Percentiles rank a stretch among this genome's conserved stretches.
These are phyloP conservation scores for Dactylorhiza incarnata DNA, from an alignment of 106 monocot genomes.

Conservation along the genomic window DNA sequence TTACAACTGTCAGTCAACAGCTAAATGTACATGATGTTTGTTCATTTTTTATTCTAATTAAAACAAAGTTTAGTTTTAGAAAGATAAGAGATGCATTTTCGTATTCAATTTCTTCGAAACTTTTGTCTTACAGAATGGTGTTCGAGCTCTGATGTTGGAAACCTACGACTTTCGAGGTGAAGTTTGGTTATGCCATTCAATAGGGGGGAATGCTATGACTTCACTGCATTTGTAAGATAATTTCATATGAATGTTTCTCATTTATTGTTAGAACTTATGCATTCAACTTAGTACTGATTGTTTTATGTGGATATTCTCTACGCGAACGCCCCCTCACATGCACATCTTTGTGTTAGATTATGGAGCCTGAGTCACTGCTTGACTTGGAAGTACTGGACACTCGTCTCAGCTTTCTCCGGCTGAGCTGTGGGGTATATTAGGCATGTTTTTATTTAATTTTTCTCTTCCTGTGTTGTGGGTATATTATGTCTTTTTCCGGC, in stretches of 20 bases:
- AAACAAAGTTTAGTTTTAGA: not conserved
- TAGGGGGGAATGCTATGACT: constrained; percentile 52
- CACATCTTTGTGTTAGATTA: too few relatives aligned
- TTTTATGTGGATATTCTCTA: too few relatives aligned
- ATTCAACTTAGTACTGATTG: too few relatives aligned
- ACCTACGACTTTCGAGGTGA: constrained; percentile 67
- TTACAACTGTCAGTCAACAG: constrained; percentile 59
- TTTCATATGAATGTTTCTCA: not conserved
- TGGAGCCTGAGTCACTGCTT: too few relatives aligned
- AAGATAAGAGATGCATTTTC: not conserved
- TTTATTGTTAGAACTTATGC: not conserved
- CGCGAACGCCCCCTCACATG: too few relatives aligned
- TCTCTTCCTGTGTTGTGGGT: too few relatives aligned
- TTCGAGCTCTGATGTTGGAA: constrained; percentile 68
- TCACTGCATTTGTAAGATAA: constrained; percentile 76
- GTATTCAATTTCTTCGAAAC: not conserved
- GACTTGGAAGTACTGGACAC: too few relatives aligned
- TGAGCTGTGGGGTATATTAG: too few relatives aligned
- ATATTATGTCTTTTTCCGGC: too few relatives aligned
- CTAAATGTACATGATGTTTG: constrained; percentile 33
- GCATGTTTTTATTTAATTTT: too few relatives aligned
- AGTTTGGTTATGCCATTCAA: constrained; percentile 82
- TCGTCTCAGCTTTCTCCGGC: too few relatives aligned
- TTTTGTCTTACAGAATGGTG: constrained; percentile 46
- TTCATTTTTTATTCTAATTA: not conserved